These are phyloP conservation scores for Cymbopogon flexuosus DNA, from an alignment of 202 grass and related monocot species.

Conservation along the genomic window DNA sequence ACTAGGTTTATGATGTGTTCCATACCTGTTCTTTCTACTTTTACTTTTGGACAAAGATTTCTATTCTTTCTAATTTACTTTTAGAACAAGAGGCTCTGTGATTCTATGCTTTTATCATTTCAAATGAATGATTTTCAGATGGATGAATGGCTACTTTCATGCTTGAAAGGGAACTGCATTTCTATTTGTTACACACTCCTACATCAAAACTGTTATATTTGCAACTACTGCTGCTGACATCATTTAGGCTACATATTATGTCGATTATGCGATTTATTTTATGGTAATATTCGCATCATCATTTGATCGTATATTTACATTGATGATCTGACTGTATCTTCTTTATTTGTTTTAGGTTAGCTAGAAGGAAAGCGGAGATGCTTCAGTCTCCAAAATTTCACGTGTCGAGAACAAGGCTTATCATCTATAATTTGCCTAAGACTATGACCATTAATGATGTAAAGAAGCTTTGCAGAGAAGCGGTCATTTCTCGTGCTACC, in stretches of 20 bases:
- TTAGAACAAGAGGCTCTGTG: not conserved
- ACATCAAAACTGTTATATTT: slow-evolving; percentile 16
- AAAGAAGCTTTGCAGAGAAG: slow-evolving; percentile 91
- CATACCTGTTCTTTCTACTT: not conserved
- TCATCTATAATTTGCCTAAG: slow-evolving; percentile 96
- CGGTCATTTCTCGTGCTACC: slow-evolving; percentile 69
- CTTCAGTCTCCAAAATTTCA: slow-evolving; percentile 96
- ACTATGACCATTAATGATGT: slow-evolving; percentile 81
- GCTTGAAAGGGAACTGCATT: not conserved
- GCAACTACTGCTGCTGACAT: not conserved
- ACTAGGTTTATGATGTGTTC: not conserved
- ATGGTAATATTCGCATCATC: not conserved
- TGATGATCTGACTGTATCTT: not conserved
- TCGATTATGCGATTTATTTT: not conserved
- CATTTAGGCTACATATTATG: not conserved
- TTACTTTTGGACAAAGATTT: not conserved
- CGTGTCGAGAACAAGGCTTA: slow-evolving; percentile 83
- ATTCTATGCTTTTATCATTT: not conserved
- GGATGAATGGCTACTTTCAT: not conserved
- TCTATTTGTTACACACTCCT: not conserved
- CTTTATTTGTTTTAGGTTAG: slow-evolving; percentile 45
- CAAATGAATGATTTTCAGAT: not conserved
- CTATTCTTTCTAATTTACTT: not conserved
- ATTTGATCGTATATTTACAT: not conserved
- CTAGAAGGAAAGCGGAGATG: slow-evolving; percentile 85